These are phyloP conservation scores for Lachnellula cervina DNA, from an alignment of 2,329 filamentous ascomycete genomes.

Conservation along the genomic window DNA sequence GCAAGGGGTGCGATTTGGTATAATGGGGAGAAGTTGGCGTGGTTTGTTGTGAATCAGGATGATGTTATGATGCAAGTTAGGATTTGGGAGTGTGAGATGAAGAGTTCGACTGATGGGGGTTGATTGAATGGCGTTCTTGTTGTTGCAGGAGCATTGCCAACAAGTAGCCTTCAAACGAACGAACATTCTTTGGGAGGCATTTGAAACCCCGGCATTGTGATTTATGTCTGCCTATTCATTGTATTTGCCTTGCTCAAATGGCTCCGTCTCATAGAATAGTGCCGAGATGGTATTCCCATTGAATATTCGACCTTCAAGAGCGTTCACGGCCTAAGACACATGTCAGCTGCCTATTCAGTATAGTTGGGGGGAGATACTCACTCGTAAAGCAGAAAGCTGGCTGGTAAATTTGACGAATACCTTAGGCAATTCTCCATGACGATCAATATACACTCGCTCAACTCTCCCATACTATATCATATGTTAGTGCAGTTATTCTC, in stretches of 20 bases:
- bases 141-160: not conserved
- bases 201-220: not conserved
- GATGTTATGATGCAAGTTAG: too few species aligned
- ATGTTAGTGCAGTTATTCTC: not conserved
- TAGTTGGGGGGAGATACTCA: conserved; percentile 41
- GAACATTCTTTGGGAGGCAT: not conserved
- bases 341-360: conserved; percentile 16
- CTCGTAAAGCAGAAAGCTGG: conserved; percentile 75
- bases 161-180: not conserved
- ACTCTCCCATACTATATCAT: conserved; percentile 68
- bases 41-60: too few species aligned
- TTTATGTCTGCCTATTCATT: conserved; percentile 13
- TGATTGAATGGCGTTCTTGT: too few species aligned
- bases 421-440: conserved; percentile 48
- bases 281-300: conserved; percentile 82
- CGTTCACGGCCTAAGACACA: conserved; percentile 69
- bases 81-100: too few species aligned
- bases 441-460: conserved; percentile 72
- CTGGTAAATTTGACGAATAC: conserved; percentile 95
- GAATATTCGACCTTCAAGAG: conserved; percentile 80
- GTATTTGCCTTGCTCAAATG: conserved; percentile 68
- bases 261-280: conserved; percentile 74
- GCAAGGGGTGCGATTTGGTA: too few species aligned
- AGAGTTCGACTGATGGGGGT: too few species aligned
- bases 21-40: too few species aligned